These are phyloP conservation scores for Eutrema heterophyllum DNA, from an alignment of 345 rosid genomes.

Conservation along the genomic window DNA sequence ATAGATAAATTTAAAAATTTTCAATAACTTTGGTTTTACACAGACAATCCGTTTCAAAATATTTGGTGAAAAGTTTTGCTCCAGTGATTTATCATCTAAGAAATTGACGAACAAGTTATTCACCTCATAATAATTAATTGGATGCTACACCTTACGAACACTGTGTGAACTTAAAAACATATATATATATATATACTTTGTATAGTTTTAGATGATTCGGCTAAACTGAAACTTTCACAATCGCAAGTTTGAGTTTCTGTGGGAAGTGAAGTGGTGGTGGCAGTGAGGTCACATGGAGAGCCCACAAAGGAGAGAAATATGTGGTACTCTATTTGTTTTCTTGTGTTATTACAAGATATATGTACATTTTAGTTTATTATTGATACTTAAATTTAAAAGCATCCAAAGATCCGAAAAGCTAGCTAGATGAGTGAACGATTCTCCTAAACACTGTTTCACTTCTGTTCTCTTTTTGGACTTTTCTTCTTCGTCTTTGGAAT, in stretches of 20 bases:
- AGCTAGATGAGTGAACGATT: conserved; percentile 23
- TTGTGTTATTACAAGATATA: conserved; percentile 30
- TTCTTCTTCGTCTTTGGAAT: conserved; percentile 49
- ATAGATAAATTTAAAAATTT: not conserved
- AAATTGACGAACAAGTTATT: too few species aligned
- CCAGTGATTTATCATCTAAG: not conserved
- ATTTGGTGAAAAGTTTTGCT: not conserved
- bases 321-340: conserved; percentile 31
- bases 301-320: conserved; percentile 30
- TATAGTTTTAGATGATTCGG: not conserved
- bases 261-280: conserved; percentile 30
- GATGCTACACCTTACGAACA: not conserved
- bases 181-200: not conserved
- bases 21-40: not conserved
- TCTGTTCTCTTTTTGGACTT: conserved; percentile 48
- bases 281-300: conserved; percentile 69
- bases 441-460: conserved; percentile 35
- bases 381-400: not conserved
- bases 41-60: not conserved
- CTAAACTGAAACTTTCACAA: conserved; percentile 7
- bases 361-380: conserved; percentile 18
- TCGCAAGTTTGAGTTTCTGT: conserved; percentile 20
- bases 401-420: conserved; percentile 30
- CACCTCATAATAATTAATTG: not conserved
- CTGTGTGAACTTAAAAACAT: not conserved